Evolutionary conservation across 2,329 filamentous ascomycete genomes (phyloP).

Genomic region (Colletotrichum destructivum): DNA sequence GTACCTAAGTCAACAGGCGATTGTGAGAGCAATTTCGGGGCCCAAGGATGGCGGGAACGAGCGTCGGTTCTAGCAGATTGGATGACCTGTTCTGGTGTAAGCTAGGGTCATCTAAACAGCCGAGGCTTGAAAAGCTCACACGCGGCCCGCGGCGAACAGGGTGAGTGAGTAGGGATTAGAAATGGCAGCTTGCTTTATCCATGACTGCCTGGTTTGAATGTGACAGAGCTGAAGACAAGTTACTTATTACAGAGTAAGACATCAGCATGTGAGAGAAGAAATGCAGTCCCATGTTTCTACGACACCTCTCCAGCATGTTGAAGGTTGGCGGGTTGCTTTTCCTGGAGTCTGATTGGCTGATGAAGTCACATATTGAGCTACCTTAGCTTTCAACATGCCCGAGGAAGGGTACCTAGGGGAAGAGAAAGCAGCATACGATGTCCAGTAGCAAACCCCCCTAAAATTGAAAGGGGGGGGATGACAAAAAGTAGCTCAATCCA

Average conservation of each 20-base stretch:
- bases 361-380: too few relatives aligned
- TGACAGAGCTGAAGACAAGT: background rate
- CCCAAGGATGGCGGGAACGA: constrained; percentile 24
- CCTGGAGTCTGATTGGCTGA: too few relatives aligned
- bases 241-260: background rate
- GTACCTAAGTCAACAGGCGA: constrained; percentile 5
- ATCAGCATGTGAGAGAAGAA: constrained; percentile 16
- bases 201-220: background rate
- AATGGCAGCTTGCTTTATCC: background rate
- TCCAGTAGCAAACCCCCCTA: too few relatives aligned
- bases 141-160: background rate
- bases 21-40: constrained; percentile 28
- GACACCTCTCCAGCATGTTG: too few relatives aligned
- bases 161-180: background rate
- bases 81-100: background rate
- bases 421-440: too few relatives aligned
- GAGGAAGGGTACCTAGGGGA: background rate
- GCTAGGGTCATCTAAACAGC: background rate
- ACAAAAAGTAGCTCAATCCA: background rate
- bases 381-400: too few relatives aligned
- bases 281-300: background rate
- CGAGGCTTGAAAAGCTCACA: background rate
- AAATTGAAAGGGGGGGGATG: too few relatives aligned
- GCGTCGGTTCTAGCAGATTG: constrained; percentile 27
- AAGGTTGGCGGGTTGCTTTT: too few relatives aligned